Evolutionary conservation across 78 protist species (phyloP), one percentile per base, ranked within the genome.

Genomic region (Salpingoeca rosetta): DNA sequence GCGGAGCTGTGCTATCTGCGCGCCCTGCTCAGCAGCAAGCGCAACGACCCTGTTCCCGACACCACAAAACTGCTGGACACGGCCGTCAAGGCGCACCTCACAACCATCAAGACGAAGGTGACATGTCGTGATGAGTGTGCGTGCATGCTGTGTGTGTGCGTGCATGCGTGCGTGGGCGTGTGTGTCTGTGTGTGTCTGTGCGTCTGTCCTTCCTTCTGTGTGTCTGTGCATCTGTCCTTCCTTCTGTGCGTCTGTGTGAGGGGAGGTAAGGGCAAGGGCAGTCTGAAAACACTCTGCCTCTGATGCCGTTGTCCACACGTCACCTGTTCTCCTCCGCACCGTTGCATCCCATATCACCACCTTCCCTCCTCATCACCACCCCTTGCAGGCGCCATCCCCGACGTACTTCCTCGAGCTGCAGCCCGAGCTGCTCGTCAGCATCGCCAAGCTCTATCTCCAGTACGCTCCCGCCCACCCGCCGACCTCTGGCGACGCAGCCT

Each of bases 351-450:
- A n/a, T n/a, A n/a, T n/a, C n/a, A n/a, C n/a, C n/a, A n/a, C n/a
- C n/a, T n/a, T n/a, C n/a, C n/a, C n/a, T n/a, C n/a, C n/a, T n/a
- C n/a, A n/a, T n/a, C n/a, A n/a, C n/a, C n/a, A n/a, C n/a, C n/a
- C n/a, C n/a, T n/a, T n/a, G 40, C 12, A 11, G 72, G 35, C 44
- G 0, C 51, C 31, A 27, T 31, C 79, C 74, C 38, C 0, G 25
- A 81, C 45, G 7, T 87, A 27, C 86, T 90, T 26, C 43, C 84
- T 25, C 56, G 10, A 2, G 51, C 78, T 90, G 78, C 80, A 92
- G 76, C 91, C 95, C 10, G 85, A 80, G 22, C 25, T 90, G 27
- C 3, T 90, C 44, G 77, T 92, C 40, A 79, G 44, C 31, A 41
- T 92, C 2, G 89, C 85, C 82, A n/a, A 43, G 41, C 85, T 84